Evolutionary conservation across 2,329 filamentous ascomycete genomes (phyloP).

Genomic region (Pseudonectria foliicola): DNA sequence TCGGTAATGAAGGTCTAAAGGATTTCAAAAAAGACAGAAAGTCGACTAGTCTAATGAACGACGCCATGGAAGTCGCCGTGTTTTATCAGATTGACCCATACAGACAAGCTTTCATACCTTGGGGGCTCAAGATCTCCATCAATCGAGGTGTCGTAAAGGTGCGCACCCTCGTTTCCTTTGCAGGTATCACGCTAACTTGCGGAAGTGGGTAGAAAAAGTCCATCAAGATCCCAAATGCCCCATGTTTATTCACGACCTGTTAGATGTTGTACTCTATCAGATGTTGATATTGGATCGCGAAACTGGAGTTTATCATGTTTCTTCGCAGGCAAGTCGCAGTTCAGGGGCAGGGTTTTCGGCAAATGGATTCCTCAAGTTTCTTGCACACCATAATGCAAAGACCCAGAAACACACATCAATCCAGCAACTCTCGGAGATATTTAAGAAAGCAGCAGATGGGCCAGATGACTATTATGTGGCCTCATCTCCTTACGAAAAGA

Average conservation of each 20-base stretch:
- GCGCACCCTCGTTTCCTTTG: background rate
- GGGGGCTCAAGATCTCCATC: background rate
- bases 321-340: too few species aligned
- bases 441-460: too few species aligned
- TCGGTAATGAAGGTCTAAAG: constrained; percentile 1
- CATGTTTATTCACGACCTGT: background rate
- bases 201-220: background rate
- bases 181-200: too few species aligned
- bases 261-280: background rate
- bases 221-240: background rate
- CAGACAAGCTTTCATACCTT: too few species aligned
- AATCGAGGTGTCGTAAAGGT: background rate
- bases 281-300: background rate
- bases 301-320: background rate
- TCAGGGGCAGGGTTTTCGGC: too few species aligned
- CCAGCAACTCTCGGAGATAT: too few species aligned
- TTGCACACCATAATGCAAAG: too few species aligned
- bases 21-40: background rate
- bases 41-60: background rate
- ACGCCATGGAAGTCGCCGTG: background rate
- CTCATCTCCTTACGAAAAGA: too few species aligned
- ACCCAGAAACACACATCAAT: too few species aligned
- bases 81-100: too few species aligned
- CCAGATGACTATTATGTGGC: too few species aligned
- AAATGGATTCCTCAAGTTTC: too few species aligned